Conservation (phyloP, 805 yeast species). For the Cyberlindnera sargentensis region DNA sequence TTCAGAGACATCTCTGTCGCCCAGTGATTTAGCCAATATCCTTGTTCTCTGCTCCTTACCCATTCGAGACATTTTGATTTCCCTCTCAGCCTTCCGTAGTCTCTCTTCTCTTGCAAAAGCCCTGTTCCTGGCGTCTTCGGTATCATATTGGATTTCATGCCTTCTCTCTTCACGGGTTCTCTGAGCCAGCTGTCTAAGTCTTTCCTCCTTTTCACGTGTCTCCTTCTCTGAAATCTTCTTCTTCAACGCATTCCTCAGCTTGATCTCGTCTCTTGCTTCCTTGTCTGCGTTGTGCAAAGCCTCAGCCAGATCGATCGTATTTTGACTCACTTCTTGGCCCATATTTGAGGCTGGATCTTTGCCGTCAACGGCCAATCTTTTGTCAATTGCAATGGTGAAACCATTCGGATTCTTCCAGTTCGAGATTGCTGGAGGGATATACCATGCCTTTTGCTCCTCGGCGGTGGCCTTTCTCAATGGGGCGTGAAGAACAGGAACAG, state of each 20-base stretch:
- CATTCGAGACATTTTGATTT: constrained; percentile 35
- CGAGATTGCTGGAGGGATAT: constrained; percentile 85
- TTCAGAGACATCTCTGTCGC: constrained; percentile 50
- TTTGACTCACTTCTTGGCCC: constrained; percentile 40
- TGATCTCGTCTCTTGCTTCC: constrained; percentile 50
- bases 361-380: constrained; percentile 52
- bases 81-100: constrained; percentile 40
- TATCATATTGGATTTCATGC: constrained; percentile 6
- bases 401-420: constrained; percentile 96
- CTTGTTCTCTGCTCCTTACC: constrained; percentile 38
- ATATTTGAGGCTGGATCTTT: constrained; percentile 28
- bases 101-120: constrained; percentile 37
- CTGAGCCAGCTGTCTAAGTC: constrained; percentile 41
- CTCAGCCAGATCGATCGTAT: constrained; percentile 54
- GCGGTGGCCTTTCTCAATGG: constrained; percentile 44
- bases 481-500: constrained; percentile 60
- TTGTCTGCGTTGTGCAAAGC: constrained; percentile 69
- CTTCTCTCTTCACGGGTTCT: constrained; percentile 35
- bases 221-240: constrained; percentile 44
- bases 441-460: constrained; percentile 76
- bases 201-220: constrained; percentile 42
- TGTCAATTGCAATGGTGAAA: constrained; percentile 73
- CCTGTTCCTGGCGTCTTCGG: constrained; percentile 26
- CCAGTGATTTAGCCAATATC: constrained; percentile 34
- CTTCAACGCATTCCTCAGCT: constrained; percentile 42